Conservation (phyloP, 805 yeast genomes). For the Metschnikowia cerradonensis region DNA sequence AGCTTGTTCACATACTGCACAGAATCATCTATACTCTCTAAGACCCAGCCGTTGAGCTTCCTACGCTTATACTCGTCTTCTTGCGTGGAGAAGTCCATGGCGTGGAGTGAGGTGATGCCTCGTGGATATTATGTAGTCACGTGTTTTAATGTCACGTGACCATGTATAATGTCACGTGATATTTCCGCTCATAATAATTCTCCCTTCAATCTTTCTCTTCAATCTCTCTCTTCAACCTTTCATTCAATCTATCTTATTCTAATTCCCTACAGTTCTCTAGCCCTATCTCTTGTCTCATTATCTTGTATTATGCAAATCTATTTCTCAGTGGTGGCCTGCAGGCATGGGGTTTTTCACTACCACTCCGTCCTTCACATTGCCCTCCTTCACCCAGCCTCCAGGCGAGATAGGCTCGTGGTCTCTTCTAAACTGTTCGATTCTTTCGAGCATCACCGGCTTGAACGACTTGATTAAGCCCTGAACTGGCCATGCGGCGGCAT, state of each 20-base stretch:
- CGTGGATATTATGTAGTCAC: not conserved
- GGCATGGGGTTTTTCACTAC: conserved; percentile 61
- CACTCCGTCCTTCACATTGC: conserved; percentile 57
- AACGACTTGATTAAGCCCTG: conserved; percentile 84
- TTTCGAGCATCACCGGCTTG: conserved; percentile 76
- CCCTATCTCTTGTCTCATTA: not conserved
- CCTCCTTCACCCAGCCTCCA: conserved; percentile 77
- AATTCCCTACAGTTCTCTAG: no score
- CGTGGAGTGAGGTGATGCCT: no score
- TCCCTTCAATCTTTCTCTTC: no score
- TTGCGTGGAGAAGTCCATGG: conserved; percentile 1
- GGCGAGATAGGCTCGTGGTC: conserved; percentile 46
- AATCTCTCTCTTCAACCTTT: no score
- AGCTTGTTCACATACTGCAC: conserved; percentile 18
- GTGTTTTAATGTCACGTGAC: not conserved
- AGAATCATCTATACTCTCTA: conserved; percentile 20
- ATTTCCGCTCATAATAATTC: no score
- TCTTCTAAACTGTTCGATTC: conserved; percentile 60
- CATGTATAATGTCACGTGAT: not conserved
- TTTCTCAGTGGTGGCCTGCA: conserved; percentile 29
- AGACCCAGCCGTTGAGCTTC: conserved; percentile 7
- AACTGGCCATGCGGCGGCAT: conserved; percentile 92
- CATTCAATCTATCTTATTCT: no score
- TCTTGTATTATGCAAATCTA: conserved; percentile 2
- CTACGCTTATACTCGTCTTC: conserved; percentile 3